Base-by-base conservation (phyloP, 208 protist genomes). In the Endotrypanum monterogeii region DNA sequence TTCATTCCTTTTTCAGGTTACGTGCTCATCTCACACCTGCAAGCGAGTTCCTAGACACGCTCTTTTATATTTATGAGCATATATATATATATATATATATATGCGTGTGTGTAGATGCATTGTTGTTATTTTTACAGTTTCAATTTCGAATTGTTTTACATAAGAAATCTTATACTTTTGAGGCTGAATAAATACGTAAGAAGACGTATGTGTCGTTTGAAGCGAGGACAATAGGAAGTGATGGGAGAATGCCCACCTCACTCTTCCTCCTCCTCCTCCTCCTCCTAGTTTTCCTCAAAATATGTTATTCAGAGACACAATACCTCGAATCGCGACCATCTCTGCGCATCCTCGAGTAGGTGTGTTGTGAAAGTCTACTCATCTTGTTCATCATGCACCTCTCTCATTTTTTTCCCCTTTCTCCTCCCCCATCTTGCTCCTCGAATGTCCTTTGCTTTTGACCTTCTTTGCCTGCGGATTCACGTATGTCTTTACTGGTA, bases 281-380 rank as follows among this genome's bases (percentile, higher is more conserved):
- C 11, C 2, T 39, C 9, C 7, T 28, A 30, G 20, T 44, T 7
- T n/a, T 48, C 60, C 25, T 65, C 18, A 65, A 18, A 2, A 11
- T 46, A n/a, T n/a, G n/a, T 65, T 37, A 48, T 65, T 16, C 60
- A 48, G 25, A 30, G 3, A 65, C 60, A 65, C 60, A 65, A 37
- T 12, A 18, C 18, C 23, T 48, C 11, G 60, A 46, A 48, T 65
- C 18, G 1, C 37, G 60, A 65, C 37, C 25, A 2, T 46, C 37
- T 65, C 8, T 46, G 32, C n/a, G 23, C 60, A 65, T 46, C 18
- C 60, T 65, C 37, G 23, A 65, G 60, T 23, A 65, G 5, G n/a
- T n/a, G 46, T 35, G 41, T 25, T 25, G 20, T 20, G 39, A 58
- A 32, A n/a, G 55, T n/a, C 67, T 48, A 35, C 8, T 23, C 16